Percentiles rank a stretch among this genome's conserved stretches.
These are phyloP conservation scores for Eimeria sp. DNA, from an alignment of 169 alveolate genomes.

Conservation along the genomic window DNA sequence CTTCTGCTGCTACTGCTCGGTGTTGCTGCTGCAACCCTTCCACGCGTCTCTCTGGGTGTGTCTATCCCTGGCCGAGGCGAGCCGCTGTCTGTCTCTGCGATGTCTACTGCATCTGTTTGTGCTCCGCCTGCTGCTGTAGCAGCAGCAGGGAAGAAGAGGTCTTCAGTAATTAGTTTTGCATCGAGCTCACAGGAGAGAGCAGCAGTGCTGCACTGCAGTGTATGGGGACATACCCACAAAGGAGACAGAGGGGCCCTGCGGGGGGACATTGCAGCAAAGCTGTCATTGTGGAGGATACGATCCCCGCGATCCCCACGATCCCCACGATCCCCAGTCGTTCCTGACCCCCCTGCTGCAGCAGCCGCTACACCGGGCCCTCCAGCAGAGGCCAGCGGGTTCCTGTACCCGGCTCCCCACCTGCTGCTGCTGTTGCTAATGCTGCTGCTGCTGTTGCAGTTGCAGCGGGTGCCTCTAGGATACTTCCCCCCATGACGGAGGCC, in stretches of 20 bases:
- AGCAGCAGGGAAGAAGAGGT: slow-evolving; percentile 23
- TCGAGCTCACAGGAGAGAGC: slow-evolving; percentile 26
- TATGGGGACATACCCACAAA: slow-evolving; percentile 44
- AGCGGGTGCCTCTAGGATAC: not conserved
- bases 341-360: not conserved
- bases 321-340: not conserved
- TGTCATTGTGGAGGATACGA: not conserved
- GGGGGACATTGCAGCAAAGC: not conserved
- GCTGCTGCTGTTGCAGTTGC: slow-evolving; percentile 58
- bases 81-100: not conserved
- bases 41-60: not conserved
- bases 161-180: not conserved
- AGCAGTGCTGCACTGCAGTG: slow-evolving; percentile 50
- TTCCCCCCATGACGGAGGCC: not conserved
- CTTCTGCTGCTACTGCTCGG: not conserved
- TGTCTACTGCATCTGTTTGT: not conserved
- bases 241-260: slow-evolving; percentile 3
- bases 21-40: not conserved
- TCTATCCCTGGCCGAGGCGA: not conserved
- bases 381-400: slow-evolving; percentile 34
- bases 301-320: not conserved
- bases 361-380: slow-evolving; percentile 29
- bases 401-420: not conserved
- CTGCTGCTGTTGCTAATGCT: slow-evolving; percentile 23
- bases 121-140: slow-evolving; percentile 61